Conservation (phyloP, 1,139 yeast genomes). For the Yamadazyma aaseri region DNA sequence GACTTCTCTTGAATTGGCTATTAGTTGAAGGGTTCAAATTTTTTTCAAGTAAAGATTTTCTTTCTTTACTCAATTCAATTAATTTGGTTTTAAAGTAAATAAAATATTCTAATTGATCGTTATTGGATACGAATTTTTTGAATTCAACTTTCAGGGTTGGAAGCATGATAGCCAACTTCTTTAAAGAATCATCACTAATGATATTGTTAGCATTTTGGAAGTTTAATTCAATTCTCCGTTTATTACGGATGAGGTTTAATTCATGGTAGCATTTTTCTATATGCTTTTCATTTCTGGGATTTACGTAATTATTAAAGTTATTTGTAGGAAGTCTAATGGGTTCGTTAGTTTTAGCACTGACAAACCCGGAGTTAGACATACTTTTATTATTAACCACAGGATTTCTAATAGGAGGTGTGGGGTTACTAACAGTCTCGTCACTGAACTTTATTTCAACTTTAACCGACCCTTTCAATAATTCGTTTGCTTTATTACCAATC, state of each 20-base stretch:
- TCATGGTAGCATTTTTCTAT: conserved; percentile 40
- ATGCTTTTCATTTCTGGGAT: conserved; percentile 23
- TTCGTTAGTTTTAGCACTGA: conserved; percentile 15
- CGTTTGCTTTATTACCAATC: conserved; percentile 52
- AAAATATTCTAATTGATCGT: conserved; percentile 44
- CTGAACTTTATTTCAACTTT: conserved; percentile 40
- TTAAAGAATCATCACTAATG: conserved; percentile 48
- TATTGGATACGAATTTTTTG: conserved; percentile 38
- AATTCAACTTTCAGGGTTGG: conserved; percentile 58
- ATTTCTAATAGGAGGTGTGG: background rate
- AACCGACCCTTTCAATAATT: conserved; percentile 44
- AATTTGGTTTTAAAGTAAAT: conserved; percentile 46
- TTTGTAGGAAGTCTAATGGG: conserved; percentile 20
- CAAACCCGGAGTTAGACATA: conserved; percentile 10
- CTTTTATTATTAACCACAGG: background rate
- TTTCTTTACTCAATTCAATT: conserved; percentile 28
- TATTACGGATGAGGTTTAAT: conserved; percentile 45
- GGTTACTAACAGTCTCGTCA: conserved; percentile 1
- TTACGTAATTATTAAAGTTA: conserved; percentile 13
- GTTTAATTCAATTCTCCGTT: conserved; percentile 41
- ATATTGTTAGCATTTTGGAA: conserved; percentile 41
- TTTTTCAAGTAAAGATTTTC: background rate
- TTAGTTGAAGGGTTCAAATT: background rate
- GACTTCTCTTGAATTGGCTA: background rate
- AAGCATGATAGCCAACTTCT: conserved; percentile 53